A percentile compares a stretch with the other conserved stretches of the same genome.
Evolutionary conservation across 2,329 filamentous ascomycete genomes (phyloP).

Genomic region (Aureobasidium musti): DNA sequence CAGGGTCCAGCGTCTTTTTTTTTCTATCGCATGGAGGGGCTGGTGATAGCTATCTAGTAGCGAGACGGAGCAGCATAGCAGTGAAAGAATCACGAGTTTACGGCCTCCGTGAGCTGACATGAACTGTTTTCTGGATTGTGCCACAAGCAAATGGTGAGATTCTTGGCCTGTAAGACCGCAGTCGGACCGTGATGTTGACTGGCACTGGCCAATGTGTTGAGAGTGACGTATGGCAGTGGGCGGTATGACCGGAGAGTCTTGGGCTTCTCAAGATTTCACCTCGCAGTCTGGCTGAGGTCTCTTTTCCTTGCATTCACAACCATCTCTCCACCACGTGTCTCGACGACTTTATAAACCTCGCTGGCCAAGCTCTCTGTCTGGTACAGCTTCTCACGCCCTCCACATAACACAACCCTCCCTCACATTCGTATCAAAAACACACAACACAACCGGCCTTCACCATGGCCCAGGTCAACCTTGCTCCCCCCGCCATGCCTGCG

Average conservation of each 20-base stretch:
- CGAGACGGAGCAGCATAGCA: background rate
- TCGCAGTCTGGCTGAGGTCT: background rate
- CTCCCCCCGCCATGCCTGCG: constrained; percentile 26
- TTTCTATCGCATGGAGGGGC: background rate
- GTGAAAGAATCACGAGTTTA: background rate
- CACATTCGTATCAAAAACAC: constrained; percentile 7
- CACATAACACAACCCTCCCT: background rate
- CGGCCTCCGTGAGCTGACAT: constrained; percentile 7
- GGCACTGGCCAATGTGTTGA: constrained; percentile 26
- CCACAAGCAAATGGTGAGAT: constrained; percentile 23
- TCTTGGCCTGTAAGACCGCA: constrained; percentile 9
- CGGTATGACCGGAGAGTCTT: constrained; percentile 20
- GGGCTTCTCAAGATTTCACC: constrained; percentile 21
- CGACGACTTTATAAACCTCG: constrained; percentile 11
- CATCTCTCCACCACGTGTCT: constrained; percentile 23
- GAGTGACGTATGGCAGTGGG: constrained; percentile 10
- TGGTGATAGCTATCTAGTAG: background rate
- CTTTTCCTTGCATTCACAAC: constrained; percentile 21
- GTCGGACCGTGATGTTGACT: constrained; percentile 25
- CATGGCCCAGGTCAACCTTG: constrained; percentile 31
- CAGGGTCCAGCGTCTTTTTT: constrained; percentile 17
- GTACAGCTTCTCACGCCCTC: constrained; percentile 20
- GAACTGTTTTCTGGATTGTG: background rate
- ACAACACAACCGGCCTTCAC: background rate
- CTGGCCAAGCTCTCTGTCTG: constrained; percentile 12